Evolutionary conservation across 2,329 filamentous ascomycete genomes (phyloP), one percentile per base, ranked within the genome.

Genomic region (Colletotrichum ledebouriae): DNA sequence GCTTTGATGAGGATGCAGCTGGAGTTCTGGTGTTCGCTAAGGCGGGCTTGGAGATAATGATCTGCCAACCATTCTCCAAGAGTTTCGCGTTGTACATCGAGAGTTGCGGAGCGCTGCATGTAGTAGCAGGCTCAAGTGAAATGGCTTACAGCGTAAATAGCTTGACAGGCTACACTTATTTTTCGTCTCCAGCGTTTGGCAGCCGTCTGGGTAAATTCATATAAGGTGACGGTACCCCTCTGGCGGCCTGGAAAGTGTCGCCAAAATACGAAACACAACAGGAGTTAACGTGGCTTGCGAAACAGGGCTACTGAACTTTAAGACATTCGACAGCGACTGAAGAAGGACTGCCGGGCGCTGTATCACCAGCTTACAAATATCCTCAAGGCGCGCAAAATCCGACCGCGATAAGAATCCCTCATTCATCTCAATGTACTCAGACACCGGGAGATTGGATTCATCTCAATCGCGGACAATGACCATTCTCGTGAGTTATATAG

Each of bases 11-110:
- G 15, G 78, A 80, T 50, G 75, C 75, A 3, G 77, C 72, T 29
- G 72, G 72, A 1, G 71, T 79, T 3, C 72, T 74, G 1, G 55
- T 73, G 61, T 77, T 75, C 46, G 71, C 66, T 49, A 67, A 65
- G n/a, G 56, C 57, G 12, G 74, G 74, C 3, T 67, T 76, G 22
- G 78, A 79, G 63, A 67, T 78, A 34, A 56, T 78, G 4, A 75
- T 77, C 5, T 77, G 75, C 49, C 79, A 80, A 70, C 79, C 77
- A 0, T 80, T 80, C 59, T 76, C 78, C n/a, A 81, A 81, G 72
- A 80, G 79, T 64, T 78, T 81, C 69, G 79, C 73, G 0, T 57
- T 80, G 1, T 80, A 80, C 55, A 77, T 78, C 1, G 77, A 81
- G 70, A 72, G 78, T 12, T 74, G 72, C 25, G 78, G 78, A 1